These are phyloP conservation scores for Pichia nanzhaoensis DNA, from an alignment of 805 yeast genomes.

Conservation along the genomic window DNA sequence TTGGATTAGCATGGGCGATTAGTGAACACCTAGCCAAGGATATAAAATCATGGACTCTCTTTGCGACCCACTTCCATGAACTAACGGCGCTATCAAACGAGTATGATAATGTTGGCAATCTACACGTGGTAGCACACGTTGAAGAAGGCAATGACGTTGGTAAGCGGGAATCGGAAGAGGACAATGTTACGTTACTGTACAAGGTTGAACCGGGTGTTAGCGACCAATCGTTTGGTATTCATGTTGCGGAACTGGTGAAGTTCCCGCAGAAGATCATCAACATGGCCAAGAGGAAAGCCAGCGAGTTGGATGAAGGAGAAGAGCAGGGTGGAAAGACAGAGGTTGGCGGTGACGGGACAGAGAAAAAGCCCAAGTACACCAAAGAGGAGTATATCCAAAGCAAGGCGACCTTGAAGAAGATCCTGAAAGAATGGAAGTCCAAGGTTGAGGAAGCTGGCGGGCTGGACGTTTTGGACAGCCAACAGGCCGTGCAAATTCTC, in stretches of 20 bases:
- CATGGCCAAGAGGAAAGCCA: slow-evolving; percentile 94
- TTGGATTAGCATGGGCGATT: slow-evolving; percentile 96
- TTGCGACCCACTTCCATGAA: slow-evolving; percentile 98
- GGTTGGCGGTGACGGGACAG: slow-evolving; percentile 27
- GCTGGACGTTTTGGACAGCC: slow-evolving; percentile 36
- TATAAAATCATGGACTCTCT: slow-evolving; percentile 71
- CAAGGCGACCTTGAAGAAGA: slow-evolving; percentile 39
- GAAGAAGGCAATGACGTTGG: slow-evolving; percentile 35
- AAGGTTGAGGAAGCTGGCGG: slow-evolving; percentile 38
- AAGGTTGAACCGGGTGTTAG: slow-evolving; percentile 95
- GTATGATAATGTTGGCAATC: slow-evolving; percentile 60
- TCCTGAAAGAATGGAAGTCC: slow-evolving; percentile 50
- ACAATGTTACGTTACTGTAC: slow-evolving; percentile 81
- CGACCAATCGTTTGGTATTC: slow-evolving; percentile 94
- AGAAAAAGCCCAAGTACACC: slow-evolving; percentile 45
- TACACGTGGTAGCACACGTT: slow-evolving; percentile 91
- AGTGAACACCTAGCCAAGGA: slow-evolving; percentile 74
- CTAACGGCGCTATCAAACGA: slow-evolving; percentile 71
- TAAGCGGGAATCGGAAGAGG: slow-evolving; percentile 34
- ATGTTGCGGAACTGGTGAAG: slow-evolving; percentile 92
- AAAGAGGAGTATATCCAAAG: slow-evolving; percentile 50
- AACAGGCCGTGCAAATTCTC: slow-evolving; percentile 21
- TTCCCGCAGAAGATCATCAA: slow-evolving; percentile 84
- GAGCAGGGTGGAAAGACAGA: slow-evolving; percentile 29
- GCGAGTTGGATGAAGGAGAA: slow-evolving; percentile 64